These are phyloP conservation scores for Gelatoporia subvermispora DNA, from an alignment of 768 basidiomycete species.

Conservation along the genomic window DNA sequence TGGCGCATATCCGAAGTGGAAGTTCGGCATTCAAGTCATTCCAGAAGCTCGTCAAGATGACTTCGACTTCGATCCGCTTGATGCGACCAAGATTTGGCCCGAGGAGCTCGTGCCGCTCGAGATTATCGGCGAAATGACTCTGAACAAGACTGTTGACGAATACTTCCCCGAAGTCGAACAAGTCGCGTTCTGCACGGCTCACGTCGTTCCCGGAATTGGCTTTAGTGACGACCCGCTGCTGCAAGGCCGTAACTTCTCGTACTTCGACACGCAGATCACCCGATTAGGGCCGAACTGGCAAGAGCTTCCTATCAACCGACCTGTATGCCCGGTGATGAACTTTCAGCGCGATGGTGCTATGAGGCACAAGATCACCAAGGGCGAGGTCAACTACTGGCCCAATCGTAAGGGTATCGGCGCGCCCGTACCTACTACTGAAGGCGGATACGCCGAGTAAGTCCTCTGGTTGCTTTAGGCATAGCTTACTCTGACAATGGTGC, in stretches of 20 bases:
- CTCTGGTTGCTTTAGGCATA: background rate
- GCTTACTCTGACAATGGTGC: conserved; percentile 13
- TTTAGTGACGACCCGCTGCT: conserved; percentile 76
- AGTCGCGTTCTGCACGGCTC: conserved; percentile 78
- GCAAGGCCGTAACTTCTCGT: conserved; percentile 84
- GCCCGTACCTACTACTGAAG: conserved; percentile 44
- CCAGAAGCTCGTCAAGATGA: conserved; percentile 68
- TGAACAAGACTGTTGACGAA: conserved; percentile 61
- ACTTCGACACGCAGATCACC: conserved; percentile 80
- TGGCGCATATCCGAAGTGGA: conserved; percentile 73
- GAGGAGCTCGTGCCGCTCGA: conserved; percentile 76
- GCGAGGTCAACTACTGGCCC: conserved; percentile 74
- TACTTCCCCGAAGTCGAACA: conserved; percentile 88
- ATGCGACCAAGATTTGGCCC: conserved; percentile 84
- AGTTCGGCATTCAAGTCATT: conserved; percentile 70
- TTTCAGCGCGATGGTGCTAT: conserved; percentile 58
- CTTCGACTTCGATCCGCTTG: conserved; percentile 85
- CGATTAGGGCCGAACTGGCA: conserved; percentile 81
- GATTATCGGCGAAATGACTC: conserved; percentile 69
- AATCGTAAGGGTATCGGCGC: conserved; percentile 55
- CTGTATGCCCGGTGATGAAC: conserved; percentile 71
- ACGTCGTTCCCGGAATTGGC: conserved; percentile 58
- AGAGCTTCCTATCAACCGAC: conserved; percentile 78
- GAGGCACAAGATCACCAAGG: conserved; percentile 54
- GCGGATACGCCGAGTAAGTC: conserved; percentile 55